A percentile compares a stretch with the other conserved stretches of the same genome.
Evolutionary conservation across 1,284 basidiomycete genomes (phyloP).

Genomic region (Ceratobasidium sp.): DNA sequence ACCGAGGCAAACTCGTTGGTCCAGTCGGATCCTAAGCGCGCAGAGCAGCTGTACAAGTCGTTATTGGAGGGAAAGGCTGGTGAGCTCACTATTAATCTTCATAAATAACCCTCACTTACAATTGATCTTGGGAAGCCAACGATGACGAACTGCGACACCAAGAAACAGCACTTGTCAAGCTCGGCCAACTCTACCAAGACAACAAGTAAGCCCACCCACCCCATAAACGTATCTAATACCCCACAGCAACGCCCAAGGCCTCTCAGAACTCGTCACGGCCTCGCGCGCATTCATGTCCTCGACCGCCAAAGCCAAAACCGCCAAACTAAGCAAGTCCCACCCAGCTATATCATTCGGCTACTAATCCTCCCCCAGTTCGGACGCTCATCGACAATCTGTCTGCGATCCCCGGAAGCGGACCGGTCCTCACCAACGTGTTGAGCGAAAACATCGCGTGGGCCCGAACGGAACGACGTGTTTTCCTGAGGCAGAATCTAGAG

Average conservation of each 20-base stretch:
- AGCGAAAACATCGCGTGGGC: slow-evolving; percentile 95
- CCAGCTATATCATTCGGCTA: background rate
- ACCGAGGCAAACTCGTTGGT: slow-evolving; percentile 53
- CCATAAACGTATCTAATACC: background rate
- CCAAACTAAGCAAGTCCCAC: slow-evolving; percentile 83
- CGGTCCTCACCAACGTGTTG: slow-evolving; percentile 85
- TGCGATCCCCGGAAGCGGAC: slow-evolving; percentile 74
- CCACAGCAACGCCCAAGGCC: slow-evolving; percentile 79
- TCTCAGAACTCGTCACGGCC: slow-evolving; percentile 86
- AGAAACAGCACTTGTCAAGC: slow-evolving; percentile 83
- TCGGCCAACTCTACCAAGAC: slow-evolving; percentile 89
- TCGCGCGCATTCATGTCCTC: slow-evolving; percentile 92
- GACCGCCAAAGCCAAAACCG: slow-evolving; percentile 97
- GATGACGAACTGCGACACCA: slow-evolving; percentile 78
- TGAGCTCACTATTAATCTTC: slow-evolving; percentile 36
- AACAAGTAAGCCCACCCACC: slow-evolving; percentile 64
- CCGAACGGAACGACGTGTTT: slow-evolving; percentile 89
- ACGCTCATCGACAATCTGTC: slow-evolving; percentile 91
- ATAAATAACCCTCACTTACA: background rate
- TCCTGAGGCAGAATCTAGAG: slow-evolving; percentile 93
- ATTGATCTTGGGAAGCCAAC: slow-evolving; percentile 47
- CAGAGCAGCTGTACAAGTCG: slow-evolving; percentile 73
- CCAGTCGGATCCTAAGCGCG: slow-evolving; percentile 49
- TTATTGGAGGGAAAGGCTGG: slow-evolving; percentile 56
- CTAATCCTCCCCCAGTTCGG: slow-evolving; percentile 66